Base-by-base conservation (phyloP, 805 yeast species). In the Blastobotrys attinorum region DNA sequence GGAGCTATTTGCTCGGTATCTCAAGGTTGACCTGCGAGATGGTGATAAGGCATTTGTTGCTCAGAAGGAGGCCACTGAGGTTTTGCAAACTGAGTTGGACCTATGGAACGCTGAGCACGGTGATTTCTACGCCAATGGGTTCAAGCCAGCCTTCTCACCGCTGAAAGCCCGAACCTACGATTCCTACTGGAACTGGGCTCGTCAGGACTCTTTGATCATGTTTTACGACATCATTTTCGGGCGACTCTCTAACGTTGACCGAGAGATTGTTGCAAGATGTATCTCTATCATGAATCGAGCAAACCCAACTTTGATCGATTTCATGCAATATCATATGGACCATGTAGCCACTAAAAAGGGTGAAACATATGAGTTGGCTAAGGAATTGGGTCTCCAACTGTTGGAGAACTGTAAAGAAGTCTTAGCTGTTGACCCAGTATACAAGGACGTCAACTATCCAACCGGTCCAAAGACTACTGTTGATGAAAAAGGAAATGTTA, bases 151-250 rank as follows among this genome's bases (percentile, higher is more conserved):
- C 3, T 92, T 92, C 70, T 84, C 96, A 25, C 75, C 90, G 49
- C 76, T 84, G 69, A 92, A 92, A 72, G 95, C 97, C 22, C 84
- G 98, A 72, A 80, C 83, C 43, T 92, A 90, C 66, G 97, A 92
- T 68, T 88, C 97, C 18, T 88, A 89, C 68, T 92, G 98, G 98
- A 94, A 94, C 68, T 92, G 98, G 98, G 97, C 97, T 39, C 85
- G 97, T 67, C 98, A 92, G 72, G 96, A 92, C 64, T 84, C 92
- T 48, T 71, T 92, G 56, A 78, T 88, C 40, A 82, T 92, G 86
- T 92, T 85, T 70, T 92, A 77, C 63, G 97, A 92, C 67, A 88
- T 92, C 58, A 88, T 92, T 56, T 94, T 92, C 65, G 98, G 98
- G 64, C 82, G 85, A 52, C 76, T 83, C 51, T 79, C 88, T 49